phyloP scores from a whole-genome alignment of 352 stramenopile species.

The Phytopythium vexans region DNA sequence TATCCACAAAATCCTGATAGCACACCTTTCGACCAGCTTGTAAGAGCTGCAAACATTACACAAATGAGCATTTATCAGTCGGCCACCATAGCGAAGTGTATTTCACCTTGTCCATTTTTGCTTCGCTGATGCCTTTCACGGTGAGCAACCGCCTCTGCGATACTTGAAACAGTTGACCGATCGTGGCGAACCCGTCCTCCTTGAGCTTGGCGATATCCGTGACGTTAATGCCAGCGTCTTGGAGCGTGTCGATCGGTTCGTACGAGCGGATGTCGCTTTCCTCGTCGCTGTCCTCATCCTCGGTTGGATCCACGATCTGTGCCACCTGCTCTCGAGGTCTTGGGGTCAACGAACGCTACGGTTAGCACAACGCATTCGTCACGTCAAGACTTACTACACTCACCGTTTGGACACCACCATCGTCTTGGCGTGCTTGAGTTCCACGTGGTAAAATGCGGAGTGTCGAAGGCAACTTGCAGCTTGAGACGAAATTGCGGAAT shows the following conservation, averaged over 20 bases:
- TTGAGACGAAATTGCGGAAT: conserved; percentile 8
- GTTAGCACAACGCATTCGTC: too few relatives aligned
- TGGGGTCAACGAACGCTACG: too few relatives aligned
- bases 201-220: conserved; percentile 79
- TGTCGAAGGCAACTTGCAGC: neutral
- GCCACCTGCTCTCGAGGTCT: conserved; percentile 6
- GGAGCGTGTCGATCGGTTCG: conserved; percentile 68
- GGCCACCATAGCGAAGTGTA: neutral
- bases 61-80: conserved; percentile 1
- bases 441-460: conserved; percentile 1
- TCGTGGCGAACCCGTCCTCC: conserved; percentile 73
- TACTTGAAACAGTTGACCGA: conserved; percentile 80
- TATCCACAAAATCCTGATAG: neutral
- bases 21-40: conserved; percentile 70
- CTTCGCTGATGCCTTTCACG: conserved; percentile 89
- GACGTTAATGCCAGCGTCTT: conserved; percentile 72
- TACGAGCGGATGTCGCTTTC: conserved; percentile 60
- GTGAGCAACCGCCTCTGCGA: conserved; percentile 58
- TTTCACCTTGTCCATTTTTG: conserved; percentile 79
- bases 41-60: conserved; percentile 35
- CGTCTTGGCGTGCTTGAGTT: neutral
- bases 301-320: conserved; percentile 20
- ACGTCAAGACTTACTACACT: too few relatives aligned
- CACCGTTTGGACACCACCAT: conserved; percentile 1
- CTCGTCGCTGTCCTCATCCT: conserved; percentile 47